Base-by-base conservation (phyloP, 2,329 filamentous ascomycete genomes). In the Pseudogymnoascus destructans region DNA sequence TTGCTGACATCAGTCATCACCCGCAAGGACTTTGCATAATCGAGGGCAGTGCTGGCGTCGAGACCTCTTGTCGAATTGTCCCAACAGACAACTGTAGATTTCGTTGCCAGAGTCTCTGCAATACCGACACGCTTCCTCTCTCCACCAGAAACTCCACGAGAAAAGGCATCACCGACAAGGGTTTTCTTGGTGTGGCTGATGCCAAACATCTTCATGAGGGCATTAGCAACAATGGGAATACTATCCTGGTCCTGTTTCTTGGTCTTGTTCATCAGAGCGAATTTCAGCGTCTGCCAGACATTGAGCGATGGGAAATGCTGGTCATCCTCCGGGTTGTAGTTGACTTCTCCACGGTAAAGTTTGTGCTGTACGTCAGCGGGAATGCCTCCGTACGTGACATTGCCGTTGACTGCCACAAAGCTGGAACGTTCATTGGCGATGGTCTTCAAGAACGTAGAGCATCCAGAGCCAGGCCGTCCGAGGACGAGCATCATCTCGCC, bases 291-390 rank as follows among this genome's bases (percentile, higher is more conserved):
- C 70, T 90, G 85, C 77, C 85, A 86, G 0, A 92, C 87, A 5
- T 83, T 89, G 33, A 92, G 74, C 1, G 78, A 77, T 2, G 87
- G 83, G 66, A 90, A 84, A 68, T 92, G 87, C 15, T 81, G 76
- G 65, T 90, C 86, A 63, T 89, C 86, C 68, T 92, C 87, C 13
- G 80, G 80, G 64, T 88, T 89, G 69, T 90, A 91, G 64, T 84
- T 85, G 66, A 89, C 85, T 68, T 91, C 87, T 33, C 87, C 87
- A 49, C 85, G 77, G 69, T 86, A 90, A 61, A 79, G 75, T 66
- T 84, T 82, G 65, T 79, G 76, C 66, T 88, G 84, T 64, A 85
- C 81, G 25, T 80, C 74, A 0, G 86, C 84, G 1, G 83, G 72
- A 13, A 90, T 84, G 11, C 85, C 85, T 38, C 85, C 86, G 64